Conservation (phyloP, 129 eudicot genomes). For the Solidago caesia region DNA sequence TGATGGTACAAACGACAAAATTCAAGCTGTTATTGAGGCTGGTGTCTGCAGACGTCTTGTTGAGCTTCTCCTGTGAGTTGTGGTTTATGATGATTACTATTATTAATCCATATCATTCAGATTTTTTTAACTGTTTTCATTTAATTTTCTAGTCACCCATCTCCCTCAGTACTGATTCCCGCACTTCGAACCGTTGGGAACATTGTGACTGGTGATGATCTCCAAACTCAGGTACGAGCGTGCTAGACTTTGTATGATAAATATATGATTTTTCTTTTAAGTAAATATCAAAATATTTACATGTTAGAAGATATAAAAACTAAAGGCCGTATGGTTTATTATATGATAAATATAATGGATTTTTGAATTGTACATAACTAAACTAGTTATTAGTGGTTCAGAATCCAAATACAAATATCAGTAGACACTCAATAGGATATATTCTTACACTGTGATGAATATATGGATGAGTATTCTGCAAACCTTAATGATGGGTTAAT, state of each 20-base stretch:
- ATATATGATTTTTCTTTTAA: not conserved
- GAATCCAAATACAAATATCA: no score
- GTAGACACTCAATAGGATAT: no score
- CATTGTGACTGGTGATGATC: conserved; percentile 89
- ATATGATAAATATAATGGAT: not conserved
- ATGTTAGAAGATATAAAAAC: not conserved
- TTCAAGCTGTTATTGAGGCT: conserved; percentile 92
- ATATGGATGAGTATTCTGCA: no score
- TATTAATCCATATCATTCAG: conserved; percentile 7
- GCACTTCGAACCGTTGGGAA: conserved; percentile 96
- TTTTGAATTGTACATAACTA: not conserved
- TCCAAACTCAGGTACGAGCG: conserved; percentile 75
- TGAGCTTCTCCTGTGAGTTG: conserved; percentile 83
- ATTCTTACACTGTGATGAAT: no score
- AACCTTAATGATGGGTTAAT: not conserved
- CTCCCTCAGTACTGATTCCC: conserved; percentile 83
- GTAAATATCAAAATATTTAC: not conserved
- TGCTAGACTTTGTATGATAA: conserved; percentile 9
- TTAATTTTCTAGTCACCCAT: conserved; percentile 65
- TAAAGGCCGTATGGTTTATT: not conserved
- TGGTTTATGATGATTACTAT: not conserved
- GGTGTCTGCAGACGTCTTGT: conserved; percentile 82
- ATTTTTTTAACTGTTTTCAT: conserved; percentile 11
- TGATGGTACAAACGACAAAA: conserved; percentile 90
- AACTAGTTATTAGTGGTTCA: no score